Percentiles rank a stretch among this genome's conserved stretches.
These are phyloP conservation scores for Chytriomyces sp. DNA, from an alignment of 192 early-diverging fungal genomes.

Conservation along the genomic window DNA sequence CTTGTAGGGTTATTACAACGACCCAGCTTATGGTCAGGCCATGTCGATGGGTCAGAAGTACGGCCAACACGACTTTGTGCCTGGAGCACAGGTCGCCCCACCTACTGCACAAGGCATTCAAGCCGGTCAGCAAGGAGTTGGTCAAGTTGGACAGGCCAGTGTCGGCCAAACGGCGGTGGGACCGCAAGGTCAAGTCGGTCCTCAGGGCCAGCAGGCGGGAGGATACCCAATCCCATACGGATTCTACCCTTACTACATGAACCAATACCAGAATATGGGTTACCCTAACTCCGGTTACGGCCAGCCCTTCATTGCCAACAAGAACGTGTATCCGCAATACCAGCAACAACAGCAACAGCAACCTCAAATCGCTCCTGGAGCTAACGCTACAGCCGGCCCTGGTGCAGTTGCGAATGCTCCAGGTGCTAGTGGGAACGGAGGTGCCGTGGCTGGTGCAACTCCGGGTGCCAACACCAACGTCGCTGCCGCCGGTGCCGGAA, in stretches of 20 bases:
- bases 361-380: background rate
- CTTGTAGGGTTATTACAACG: slow-evolving; percentile 39
- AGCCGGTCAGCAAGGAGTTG: slow-evolving; percentile 35
- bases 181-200: slow-evolving; percentile 55
- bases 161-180: slow-evolving; percentile 42
- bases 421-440: background rate
- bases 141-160: slow-evolving; percentile 37
- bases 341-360: slow-evolving; percentile 10
- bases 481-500: slow-evolving; percentile 19
- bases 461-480: background rate
- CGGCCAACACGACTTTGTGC: slow-evolving; percentile 27
- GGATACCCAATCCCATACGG: slow-evolving; percentile 72
- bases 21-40: slow-evolving; percentile 38
- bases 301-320: slow-evolving; percentile 85
- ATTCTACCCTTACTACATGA: slow-evolving; percentile 85
- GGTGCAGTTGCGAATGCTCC: background rate
- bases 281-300: slow-evolving; percentile 85
- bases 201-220: slow-evolving; percentile 57
- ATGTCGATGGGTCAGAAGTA: slow-evolving; percentile 37
- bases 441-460: background rate
- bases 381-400: background rate
- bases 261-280: slow-evolving; percentile 66
- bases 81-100: slow-evolving; percentile 4
- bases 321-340: slow-evolving; percentile 89
- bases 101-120: slow-evolving; percentile 17